Evolutionary conservation across 108 stramenopile genomes (phyloP), one percentile per base, ranked within the genome.

Genomic region (Fragilariopsis cylindrus): DNA sequence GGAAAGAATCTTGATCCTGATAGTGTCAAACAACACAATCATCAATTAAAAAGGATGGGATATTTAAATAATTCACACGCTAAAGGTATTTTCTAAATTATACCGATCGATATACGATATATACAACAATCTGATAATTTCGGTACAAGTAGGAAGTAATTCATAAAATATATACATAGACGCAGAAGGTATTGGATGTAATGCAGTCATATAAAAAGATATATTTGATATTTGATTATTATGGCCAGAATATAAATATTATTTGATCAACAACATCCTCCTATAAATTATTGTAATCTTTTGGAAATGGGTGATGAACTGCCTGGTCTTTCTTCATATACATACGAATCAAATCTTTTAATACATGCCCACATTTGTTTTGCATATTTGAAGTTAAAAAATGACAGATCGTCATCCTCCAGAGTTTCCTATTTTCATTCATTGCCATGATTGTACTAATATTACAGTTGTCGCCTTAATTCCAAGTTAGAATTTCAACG

Each of bases 1-100:
- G 93, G 93, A 47, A 85, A 81, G 16, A 94, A 94, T 79, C 67
- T 94, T 21, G 93, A 94, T 78, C 93, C 93, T 21, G 78, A 80
- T 71, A 79, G 57, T 48, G 89, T 91, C 60, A 91, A 88, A 60
- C 65, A 83, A 41, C 93, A 94, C 72, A 81, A 85, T 60, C 47
- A 74, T 40, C 81, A 84, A 39, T 69, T 94, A 48, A 88, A 83
- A 70, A 82, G 88, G 44, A 76, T 83, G 64, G 90, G 92, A 8
- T 93, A 91, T 79, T 78, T 76, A 15, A 93, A 93, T 57, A 93
- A 93, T 83, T 76, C 84, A 63, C 92, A 93, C 75, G 92, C 92
- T 4, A 93, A 93, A 71, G 92, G 92, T 41, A 65, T 90, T 30
- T 93, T 93, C 60, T 93, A 76, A 86, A 12, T 9, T 1, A 52